Evolutionary conservation across 2,329 filamentous ascomycete genomes (phyloP).

Genomic region (Exophiala mesophila): DNA sequence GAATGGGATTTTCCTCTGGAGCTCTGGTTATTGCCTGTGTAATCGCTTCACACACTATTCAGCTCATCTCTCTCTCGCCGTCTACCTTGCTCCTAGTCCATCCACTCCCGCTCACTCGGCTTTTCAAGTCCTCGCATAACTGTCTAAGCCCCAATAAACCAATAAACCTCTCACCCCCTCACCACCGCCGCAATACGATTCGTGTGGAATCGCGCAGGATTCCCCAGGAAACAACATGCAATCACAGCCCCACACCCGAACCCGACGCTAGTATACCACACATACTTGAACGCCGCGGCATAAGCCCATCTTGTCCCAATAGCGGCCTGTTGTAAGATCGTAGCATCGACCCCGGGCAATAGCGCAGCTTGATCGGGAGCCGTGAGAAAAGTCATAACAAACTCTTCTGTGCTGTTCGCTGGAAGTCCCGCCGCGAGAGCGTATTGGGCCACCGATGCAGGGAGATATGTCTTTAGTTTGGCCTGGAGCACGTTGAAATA

Average conservation of each 20-base stretch:
- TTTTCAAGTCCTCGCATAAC: no score
- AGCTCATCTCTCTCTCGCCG: no score
- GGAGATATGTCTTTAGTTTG: constrained; percentile 38
- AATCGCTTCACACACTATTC: no score
- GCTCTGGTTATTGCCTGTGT: no score
- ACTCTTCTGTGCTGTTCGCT: constrained; percentile 1
- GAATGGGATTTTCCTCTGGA: no score
- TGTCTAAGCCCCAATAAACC: no score
- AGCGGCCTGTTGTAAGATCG: constrained; percentile 1
- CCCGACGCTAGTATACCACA: constrained; percentile 10
- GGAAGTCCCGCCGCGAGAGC: constrained; percentile 20
- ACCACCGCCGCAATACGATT: constrained; percentile 10
- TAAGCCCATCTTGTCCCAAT: constrained; percentile 14
- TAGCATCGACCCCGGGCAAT: constrained; percentile 6
- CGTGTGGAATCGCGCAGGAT: constrained; percentile 7
- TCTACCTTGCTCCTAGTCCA: no score
- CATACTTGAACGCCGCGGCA: constrained; percentile 5
- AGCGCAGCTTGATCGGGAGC: constrained; percentile 15
- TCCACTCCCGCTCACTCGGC: no score
- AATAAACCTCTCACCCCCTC: no score
- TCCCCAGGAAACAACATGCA: constrained; percentile 5
- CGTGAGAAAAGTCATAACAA: constrained; percentile 12
- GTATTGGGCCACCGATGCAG: constrained; percentile 35
- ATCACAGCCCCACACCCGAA: constrained; percentile 10
- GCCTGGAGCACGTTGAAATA: constrained; percentile 50